Conservation (phyloP, 345 rosid species). For the Laguncularia racemosa region DNA sequence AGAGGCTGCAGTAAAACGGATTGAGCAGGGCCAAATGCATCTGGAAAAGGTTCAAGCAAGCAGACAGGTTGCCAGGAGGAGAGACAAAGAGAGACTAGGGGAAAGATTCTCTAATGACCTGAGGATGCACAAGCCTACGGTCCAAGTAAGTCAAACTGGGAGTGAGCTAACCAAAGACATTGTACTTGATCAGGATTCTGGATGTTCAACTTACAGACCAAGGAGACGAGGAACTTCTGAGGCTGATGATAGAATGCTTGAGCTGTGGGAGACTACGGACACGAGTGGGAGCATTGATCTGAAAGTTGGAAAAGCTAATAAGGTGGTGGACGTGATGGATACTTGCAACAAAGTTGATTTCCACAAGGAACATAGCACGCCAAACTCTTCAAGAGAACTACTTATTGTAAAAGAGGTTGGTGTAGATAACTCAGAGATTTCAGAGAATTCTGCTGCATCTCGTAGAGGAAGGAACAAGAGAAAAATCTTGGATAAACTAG, state of each 20-base stretch:
- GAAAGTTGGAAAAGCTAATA: conserved; percentile 39
- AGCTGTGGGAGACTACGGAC: conserved; percentile 49
- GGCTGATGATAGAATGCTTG: conserved; percentile 49
- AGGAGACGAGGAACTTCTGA: conserved; percentile 49
- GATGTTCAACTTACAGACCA: conserved; percentile 52
- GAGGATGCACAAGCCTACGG: conserved; percentile 1
- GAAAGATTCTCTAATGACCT: background rate
- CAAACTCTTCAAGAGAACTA: conserved; percentile 39
- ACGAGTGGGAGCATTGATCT: conserved; percentile 36
- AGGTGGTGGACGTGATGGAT: conserved; percentile 6
- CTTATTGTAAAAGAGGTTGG: conserved; percentile 58
- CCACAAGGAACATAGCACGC: conserved; percentile 24
- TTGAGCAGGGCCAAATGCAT: conserved; percentile 23
- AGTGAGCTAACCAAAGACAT: conserved; percentile 70
- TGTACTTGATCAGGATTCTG: conserved; percentile 87
- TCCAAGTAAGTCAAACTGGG: background rate
- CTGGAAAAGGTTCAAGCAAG: conserved; percentile 21
- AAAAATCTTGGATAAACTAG: conserved; percentile 78
- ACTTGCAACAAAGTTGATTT: conserved; percentile 4
- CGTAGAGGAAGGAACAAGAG: conserved; percentile 48
- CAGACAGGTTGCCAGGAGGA: conserved; percentile 22
- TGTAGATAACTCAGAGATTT: conserved; percentile 67
- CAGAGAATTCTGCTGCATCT: conserved; percentile 45
- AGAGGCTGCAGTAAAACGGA: conserved; percentile 38
- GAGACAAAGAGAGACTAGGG: conserved; percentile 17